These are phyloP conservation scores for Fraxinus paxiana DNA, from an alignment of 305 asterid genomes.

Conservation along the genomic window DNA sequence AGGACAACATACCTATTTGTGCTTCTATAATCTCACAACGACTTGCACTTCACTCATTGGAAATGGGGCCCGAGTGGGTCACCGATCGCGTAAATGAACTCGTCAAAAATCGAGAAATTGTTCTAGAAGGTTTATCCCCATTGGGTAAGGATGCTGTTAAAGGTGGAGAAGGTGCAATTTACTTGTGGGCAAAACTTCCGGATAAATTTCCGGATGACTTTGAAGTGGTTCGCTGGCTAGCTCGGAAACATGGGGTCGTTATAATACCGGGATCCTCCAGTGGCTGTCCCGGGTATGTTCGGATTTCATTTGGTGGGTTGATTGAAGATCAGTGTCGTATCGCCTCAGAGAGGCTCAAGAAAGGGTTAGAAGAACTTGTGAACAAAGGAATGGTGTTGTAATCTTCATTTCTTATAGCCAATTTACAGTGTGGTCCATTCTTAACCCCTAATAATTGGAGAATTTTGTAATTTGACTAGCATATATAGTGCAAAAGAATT, in stretches of 20 bases:
- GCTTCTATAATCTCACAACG: slow-evolving; percentile 77
- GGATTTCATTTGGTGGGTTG: slow-evolving; percentile 82
- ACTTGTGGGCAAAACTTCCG: slow-evolving; percentile 92
- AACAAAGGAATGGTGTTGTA: slow-evolving; percentile 65
- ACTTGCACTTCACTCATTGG: slow-evolving; percentile 76
- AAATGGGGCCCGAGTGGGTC: slow-evolving; percentile 85
- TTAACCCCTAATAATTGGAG: not conserved
- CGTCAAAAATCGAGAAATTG: slow-evolving; percentile 58
- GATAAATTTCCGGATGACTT: slow-evolving; percentile 50
- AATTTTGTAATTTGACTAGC: not conserved
- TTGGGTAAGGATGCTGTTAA: slow-evolving; percentile 64
- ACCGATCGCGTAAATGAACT: slow-evolving; percentile 59
- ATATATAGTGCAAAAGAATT: not conserved
- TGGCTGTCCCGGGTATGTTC: slow-evolving; percentile 67
- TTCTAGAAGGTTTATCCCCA: slow-evolving; percentile 73
- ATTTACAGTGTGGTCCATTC: not conserved
- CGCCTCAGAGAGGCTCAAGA: slow-evolving; percentile 72
- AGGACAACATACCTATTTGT: slow-evolving; percentile 97
- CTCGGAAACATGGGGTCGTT: slow-evolving; percentile 55
- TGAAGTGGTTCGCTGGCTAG: slow-evolving; percentile 82
- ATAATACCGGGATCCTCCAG: slow-evolving; percentile 69
- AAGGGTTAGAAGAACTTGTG: slow-evolving; percentile 68
- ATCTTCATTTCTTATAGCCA: not conserved
- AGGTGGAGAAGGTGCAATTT: slow-evolving; percentile 96
- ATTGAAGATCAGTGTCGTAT: slow-evolving; percentile 55